A percentile compares a stretch with the other conserved stretches of the same genome.
These are phyloP conservation scores for Funneliformis mosseae DNA, from an alignment of 192 early-diverging fungal genomes.

Conservation along the genomic window DNA sequence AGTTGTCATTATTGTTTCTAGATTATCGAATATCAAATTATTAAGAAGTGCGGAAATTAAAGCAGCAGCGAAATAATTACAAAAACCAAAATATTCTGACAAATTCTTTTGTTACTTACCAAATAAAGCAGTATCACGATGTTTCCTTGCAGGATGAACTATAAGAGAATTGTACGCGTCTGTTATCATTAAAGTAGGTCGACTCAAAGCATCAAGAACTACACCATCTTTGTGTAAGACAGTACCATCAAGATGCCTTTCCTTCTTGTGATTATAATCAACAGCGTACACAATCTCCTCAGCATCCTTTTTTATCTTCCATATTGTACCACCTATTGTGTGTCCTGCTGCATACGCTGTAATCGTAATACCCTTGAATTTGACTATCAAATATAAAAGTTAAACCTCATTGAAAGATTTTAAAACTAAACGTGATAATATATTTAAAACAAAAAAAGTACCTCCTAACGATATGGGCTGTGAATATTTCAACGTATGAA, in stretches of 20 bases:
- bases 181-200: conserved; percentile 93
- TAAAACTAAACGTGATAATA: not conserved
- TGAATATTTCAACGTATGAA: conserved; percentile 81
- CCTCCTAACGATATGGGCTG: conserved; percentile 78
- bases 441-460: conserved; percentile 19
- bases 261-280: conserved; percentile 93
- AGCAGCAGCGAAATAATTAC: not conserved
- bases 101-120: conserved; percentile 45
- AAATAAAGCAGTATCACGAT: conserved; percentile 77
- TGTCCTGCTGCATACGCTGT: conserved; percentile 93
- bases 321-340: conserved; percentile 93
- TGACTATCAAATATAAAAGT: conserved; percentile 46
- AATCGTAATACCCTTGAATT: conserved; percentile 82
- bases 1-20: conserved; percentile 66
- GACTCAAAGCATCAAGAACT: conserved; percentile 65
- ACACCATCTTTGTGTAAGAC: conserved; percentile 63
- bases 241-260: conserved; percentile 81
- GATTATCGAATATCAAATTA: not conserved
- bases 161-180: conserved; percentile 79
- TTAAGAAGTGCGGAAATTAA: conserved; percentile 3
- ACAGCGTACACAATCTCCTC: conserved; percentile 95
- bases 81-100: not conserved
- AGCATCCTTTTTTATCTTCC: conserved; percentile 94
- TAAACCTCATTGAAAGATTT: not conserved
- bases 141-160: conserved; percentile 66